These are phyloP conservation scores for Sextonia rubra DNA, from an alignment of 164 flowering plant genomes.

Conservation along the genomic window DNA sequence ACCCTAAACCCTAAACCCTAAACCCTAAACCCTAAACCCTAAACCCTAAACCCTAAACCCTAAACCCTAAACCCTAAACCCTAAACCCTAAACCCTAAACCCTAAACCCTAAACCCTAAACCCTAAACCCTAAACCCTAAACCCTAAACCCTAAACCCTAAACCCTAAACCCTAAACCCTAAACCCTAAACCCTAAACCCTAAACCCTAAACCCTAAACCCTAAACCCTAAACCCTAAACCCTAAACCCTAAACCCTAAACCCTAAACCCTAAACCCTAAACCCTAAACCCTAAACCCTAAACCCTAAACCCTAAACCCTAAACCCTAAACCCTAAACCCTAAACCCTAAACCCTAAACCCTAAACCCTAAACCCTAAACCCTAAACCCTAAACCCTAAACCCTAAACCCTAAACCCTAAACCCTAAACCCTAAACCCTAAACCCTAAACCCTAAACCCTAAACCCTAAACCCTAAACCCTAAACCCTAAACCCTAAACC, in stretches of 20 bases:
- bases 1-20: slow-evolving; percentile 7
- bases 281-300: slow-evolving; percentile 18
- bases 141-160: slow-evolving; percentile 22
- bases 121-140: slow-evolving; percentile 25
- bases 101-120: slow-evolving; percentile 17
- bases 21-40: slow-evolving; percentile 7
- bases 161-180: slow-evolving; percentile 24
- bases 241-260: slow-evolving; percentile 20
- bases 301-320: slow-evolving; percentile 5
- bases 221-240: slow-evolving; percentile 27
- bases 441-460: slow-evolving; percentile 8
- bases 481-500: slow-evolving; percentile 6
- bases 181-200: background rate
- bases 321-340: background rate
- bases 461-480: slow-evolving; percentile 8
- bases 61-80: background rate
- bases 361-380: too few species aligned
- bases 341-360: background rate
- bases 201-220: slow-evolving; percentile 23
- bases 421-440: background rate
- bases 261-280: slow-evolving; percentile 13
- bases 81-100: slow-evolving; percentile 17
- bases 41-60: too few species aligned
- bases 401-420: too few species aligned
- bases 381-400: too few species aligned